These are phyloP conservation scores for Rhizopogon vesiculosus DNA, from an alignment of 768 basidiomycete genomes.

Conservation along the genomic window DNA sequence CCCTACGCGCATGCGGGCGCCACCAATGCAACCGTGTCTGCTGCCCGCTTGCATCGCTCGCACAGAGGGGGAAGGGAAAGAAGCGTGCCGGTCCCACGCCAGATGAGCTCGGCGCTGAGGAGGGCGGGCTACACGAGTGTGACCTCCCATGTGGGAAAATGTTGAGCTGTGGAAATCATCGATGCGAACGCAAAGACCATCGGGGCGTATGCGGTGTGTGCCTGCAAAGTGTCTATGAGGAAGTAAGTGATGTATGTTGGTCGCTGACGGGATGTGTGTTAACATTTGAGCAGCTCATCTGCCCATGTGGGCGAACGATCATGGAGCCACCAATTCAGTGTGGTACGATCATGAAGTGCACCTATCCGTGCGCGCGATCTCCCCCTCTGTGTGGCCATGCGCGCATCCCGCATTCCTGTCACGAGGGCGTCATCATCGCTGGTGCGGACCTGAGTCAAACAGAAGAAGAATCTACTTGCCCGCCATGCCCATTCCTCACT, in stretches of 20 bases:
- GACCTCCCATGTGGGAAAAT: slow-evolving; percentile 74
- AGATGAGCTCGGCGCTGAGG: slow-evolving; percentile 45
- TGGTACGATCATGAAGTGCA: slow-evolving; percentile 73
- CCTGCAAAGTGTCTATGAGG: slow-evolving; percentile 86
- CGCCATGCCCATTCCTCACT: slow-evolving; percentile 82
- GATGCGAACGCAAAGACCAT: slow-evolving; percentile 80
- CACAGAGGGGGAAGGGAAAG: slow-evolving; percentile 61
- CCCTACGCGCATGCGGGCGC: slow-evolving; percentile 75
- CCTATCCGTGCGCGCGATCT: slow-evolving; percentile 72
- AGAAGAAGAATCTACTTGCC: slow-evolving; percentile 44
- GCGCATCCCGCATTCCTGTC: slow-evolving; percentile 73
- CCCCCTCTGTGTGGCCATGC: slow-evolving; percentile 81
- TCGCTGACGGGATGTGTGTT: background rate
- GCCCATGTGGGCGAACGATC: slow-evolving; percentile 81
- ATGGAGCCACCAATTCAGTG: slow-evolving; percentile 88
- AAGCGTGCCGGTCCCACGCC: slow-evolving; percentile 36
- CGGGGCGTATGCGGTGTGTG: slow-evolving; percentile 79
- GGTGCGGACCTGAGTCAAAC: slow-evolving; percentile 10
- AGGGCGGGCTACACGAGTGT: slow-evolving; percentile 76
- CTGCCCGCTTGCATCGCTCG: slow-evolving; percentile 79
- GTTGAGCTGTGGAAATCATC: slow-evolving; percentile 73
- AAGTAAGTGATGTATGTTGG: slow-evolving; percentile 42
- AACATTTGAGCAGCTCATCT: slow-evolving; percentile 49
- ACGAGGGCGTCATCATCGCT: slow-evolving; percentile 49
- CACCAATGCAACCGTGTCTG: slow-evolving; percentile 85